phyloP scores from a whole-genome alignment of 768 basidiomycete genomes.

The Rossbeevera mucosa region DNA sequence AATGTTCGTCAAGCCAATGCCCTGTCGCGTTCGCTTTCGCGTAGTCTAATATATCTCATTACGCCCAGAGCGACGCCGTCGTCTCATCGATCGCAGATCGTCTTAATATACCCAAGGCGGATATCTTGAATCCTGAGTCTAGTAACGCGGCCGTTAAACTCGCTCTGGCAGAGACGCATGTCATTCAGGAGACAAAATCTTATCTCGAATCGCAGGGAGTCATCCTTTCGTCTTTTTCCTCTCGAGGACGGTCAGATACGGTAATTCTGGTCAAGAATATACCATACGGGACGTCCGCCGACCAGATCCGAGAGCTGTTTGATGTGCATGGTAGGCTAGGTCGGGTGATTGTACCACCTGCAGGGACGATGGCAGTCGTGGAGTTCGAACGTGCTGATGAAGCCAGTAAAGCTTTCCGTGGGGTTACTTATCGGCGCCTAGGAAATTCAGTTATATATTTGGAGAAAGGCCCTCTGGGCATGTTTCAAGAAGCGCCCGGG shows the following conservation, averaged over 20 bases:
- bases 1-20: constrained; percentile 63
- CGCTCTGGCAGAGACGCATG: constrained; percentile 92
- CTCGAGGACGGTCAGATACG: constrained; percentile 62
- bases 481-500: constrained; percentile 55
- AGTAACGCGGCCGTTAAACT: constrained; percentile 87
- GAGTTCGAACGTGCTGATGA: constrained; percentile 74
- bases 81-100: constrained; percentile 85
- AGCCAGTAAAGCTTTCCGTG: constrained; percentile 71
- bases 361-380: constrained; percentile 89
- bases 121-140: constrained; percentile 81
- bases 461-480: constrained; percentile 83
- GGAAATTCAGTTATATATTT: constrained; percentile 90
- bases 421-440: constrained; percentile 80
- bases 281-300: constrained; percentile 77
- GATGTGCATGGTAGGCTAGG: constrained; percentile 64
- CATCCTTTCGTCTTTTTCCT: constrained; percentile 53
- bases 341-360: constrained; percentile 80
- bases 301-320: constrained; percentile 78
- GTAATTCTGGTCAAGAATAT: constrained; percentile 94
- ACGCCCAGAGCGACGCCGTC: constrained; percentile 84
- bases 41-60: constrained; percentile 19
- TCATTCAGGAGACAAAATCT: constrained; percentile 90
- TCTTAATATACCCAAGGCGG: constrained; percentile 81
- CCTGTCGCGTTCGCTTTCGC: constrained; percentile 14
- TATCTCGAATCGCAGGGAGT: constrained; percentile 82